Evolutionary conservation across 2,329 filamentous ascomycete genomes (phyloP), one percentile per base, ranked within the genome.

Genomic region (Aspergillus novofumigatus): DNA sequence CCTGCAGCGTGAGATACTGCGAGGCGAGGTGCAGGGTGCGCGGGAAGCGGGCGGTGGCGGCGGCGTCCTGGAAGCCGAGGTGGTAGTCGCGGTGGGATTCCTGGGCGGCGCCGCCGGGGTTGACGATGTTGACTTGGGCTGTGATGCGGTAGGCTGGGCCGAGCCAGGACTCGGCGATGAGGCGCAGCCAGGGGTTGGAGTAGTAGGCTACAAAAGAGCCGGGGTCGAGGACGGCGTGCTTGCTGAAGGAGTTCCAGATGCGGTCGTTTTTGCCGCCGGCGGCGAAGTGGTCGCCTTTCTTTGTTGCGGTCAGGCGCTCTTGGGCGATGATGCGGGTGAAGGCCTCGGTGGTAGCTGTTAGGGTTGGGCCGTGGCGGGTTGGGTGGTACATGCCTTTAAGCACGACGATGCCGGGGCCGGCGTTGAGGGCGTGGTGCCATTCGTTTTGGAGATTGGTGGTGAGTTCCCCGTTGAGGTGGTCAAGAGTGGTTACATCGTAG

Each of bases 161-260:
- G 0, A 87, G 78, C 81, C 83, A 87, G 11, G 82, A 70, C 20
- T 78, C 77, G 50, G 78, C 80, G 25, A 86, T 77, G 7, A 80
- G 66, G 0, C 74, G 70, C 2, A 87, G 77, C 75, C 81, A 85
- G 0, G 83, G 83, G 61, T 87, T 87, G 4, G 81, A 77, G 69
- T 84, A 86, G 75, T 87, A 87, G 6, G 67, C 58, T 0, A 82
- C 59, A 63, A 87, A 87, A 0, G 80, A 82, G 0, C 65, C 47
- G 0, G 84, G 79, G 59, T 85, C 78, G 28, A 72, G 65, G 2
- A 81, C 67, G 21, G 78, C 81, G 64, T 87, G 85, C 65, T 87
- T 88, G 60, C 80, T 80, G 69, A 87, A 84, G 0, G 84, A 84
- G 72, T 87, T 87, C 84, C 84, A 88, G 72, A 87, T 86, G 9